Conservation (phyloP, 371 early-diverging fungal species). For the Funneliformis caledonium region DNA sequence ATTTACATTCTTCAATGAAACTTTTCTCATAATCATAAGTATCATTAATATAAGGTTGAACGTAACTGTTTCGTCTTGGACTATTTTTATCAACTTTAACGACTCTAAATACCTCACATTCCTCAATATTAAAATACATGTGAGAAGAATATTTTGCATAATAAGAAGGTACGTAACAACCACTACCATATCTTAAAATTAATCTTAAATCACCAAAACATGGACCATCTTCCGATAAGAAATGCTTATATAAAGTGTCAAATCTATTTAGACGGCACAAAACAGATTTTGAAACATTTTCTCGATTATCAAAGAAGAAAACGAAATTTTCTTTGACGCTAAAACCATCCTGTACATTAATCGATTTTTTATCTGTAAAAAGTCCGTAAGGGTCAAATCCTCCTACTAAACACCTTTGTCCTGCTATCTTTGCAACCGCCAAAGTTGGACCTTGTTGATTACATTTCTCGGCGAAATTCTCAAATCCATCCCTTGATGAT, state of each 20-base stretch:
- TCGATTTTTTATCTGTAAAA: background rate
- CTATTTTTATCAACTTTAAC: conserved; percentile 6
- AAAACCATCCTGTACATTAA: conserved; percentile 5
- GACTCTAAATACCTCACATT: conserved; percentile 16
- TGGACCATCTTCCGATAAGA: conserved; percentile 30
- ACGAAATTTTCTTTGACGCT: conserved; percentile 5
- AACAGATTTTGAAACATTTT: background rate
- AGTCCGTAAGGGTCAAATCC: conserved; percentile 18
- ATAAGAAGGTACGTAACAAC: conserved; percentile 11
- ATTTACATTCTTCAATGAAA: background rate
- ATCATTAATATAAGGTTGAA: background rate
- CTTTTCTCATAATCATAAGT: background rate
- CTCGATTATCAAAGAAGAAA: conserved; percentile 29
- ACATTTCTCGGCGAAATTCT: conserved; percentile 7
- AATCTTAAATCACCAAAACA: conserved; percentile 22
- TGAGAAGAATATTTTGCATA: conserved; percentile 15
- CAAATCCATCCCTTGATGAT: conserved; percentile 5
- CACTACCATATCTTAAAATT: conserved; percentile 13
- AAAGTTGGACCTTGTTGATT: conserved; percentile 14
- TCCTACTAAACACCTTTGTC: conserved; percentile 20
- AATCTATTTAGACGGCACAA: background rate
- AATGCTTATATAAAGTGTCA: conserved; percentile 11
- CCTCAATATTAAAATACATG: conserved; percentile 20
- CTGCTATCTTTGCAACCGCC: conserved; percentile 11
- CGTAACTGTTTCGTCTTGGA: background rate